Evolutionary conservation across 768 basidiomycete genomes (phyloP).

Genomic region (Glaciozyma antarctica): DNA sequence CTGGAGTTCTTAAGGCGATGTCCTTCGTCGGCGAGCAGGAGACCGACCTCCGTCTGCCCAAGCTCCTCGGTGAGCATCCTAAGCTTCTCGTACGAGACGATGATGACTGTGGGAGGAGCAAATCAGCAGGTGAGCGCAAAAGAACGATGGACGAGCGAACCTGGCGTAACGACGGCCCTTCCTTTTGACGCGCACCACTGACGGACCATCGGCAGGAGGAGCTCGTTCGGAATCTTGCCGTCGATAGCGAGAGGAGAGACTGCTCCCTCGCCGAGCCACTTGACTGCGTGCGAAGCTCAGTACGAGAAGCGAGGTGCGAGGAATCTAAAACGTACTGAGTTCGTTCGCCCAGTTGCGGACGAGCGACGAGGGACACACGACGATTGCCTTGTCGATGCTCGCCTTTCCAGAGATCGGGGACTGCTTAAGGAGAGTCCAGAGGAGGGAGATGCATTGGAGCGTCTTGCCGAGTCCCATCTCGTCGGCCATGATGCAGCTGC

Average conservation of each 20-base stretch:
- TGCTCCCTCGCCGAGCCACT: conserved; percentile 80
- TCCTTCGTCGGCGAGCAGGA: conserved; percentile 94
- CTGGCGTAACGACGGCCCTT: conserved; percentile 77
- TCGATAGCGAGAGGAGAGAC: conserved; percentile 79
- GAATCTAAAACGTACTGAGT: conserved; percentile 51
- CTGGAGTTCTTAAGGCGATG: conserved; percentile 94
- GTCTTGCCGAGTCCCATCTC: conserved; percentile 82
- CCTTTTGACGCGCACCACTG: conserved; percentile 86
- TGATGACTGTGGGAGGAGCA: conserved; percentile 60
- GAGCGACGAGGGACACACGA: conserved; percentile 90
- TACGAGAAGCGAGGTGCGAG: neutral
- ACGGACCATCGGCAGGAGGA: conserved; percentile 64
- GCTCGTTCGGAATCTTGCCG: conserved; percentile 78
- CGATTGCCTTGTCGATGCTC: conserved; percentile 92
- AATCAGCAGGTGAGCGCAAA: conserved; percentile 1
- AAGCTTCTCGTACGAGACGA: conserved; percentile 94
- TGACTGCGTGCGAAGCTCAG: conserved; percentile 49
- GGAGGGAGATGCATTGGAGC: conserved; percentile 85
- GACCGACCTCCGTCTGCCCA: conserved; percentile 68
- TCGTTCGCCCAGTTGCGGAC: conserved; percentile 99
- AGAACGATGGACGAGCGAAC: conserved; percentile 30
- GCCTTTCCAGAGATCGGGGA: conserved; percentile 78
- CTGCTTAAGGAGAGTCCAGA: conserved; percentile 93
- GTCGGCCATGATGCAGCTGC: conserved; percentile 96
- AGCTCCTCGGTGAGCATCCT: conserved; percentile 68